These are phyloP conservation scores for Hygrophoropsis aurantiaca DNA, from an alignment of 768 basidiomycete genomes.

Conservation along the genomic window DNA sequence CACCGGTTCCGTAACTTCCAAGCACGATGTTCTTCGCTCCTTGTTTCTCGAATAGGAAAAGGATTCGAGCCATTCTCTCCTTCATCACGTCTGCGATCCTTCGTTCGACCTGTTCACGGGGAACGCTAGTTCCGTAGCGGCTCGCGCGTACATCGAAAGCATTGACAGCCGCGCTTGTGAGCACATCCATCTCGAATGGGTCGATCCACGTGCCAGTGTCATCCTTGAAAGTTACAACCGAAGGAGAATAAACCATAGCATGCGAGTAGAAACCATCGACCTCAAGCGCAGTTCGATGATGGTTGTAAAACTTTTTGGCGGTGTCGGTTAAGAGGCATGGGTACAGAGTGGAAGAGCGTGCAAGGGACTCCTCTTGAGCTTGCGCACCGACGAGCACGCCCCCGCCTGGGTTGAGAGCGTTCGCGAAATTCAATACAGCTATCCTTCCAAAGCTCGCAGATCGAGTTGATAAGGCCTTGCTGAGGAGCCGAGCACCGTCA, in stretches of 20 bases:
- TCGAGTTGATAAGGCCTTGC: constrained; percentile 11
- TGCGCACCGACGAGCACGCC: constrained; percentile 65
- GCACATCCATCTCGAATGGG: constrained; percentile 55
- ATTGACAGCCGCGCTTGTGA: constrained; percentile 71
- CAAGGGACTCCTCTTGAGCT: constrained; percentile 73
- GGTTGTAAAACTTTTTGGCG: constrained; percentile 54
- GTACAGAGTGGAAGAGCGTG: constrained; percentile 66
- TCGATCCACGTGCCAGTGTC: constrained; percentile 52
- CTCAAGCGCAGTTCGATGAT: constrained; percentile 46
- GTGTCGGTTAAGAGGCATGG: constrained; percentile 48
- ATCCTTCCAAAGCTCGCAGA: constrained; percentile 24
- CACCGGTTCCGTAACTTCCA: constrained; percentile 79
- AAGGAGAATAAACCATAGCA: constrained; percentile 67
- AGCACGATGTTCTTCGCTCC: constrained; percentile 61
- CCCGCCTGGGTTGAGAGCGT: constrained; percentile 64
- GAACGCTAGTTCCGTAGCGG: not conserved
- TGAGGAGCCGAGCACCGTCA: no score
- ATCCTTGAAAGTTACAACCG: constrained; percentile 54
- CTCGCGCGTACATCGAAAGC: constrained; percentile 42
- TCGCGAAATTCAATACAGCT: constrained; percentile 71
- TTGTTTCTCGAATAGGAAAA: constrained; percentile 63
- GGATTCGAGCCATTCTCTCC: constrained; percentile 68
- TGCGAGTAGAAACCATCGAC: constrained; percentile 69
- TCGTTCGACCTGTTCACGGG: constrained; percentile 18
- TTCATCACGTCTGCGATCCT: constrained; percentile 58